A percentile compares a stretch with the other conserved stretches of the same genome.
Conservation (phyloP, 2,329 filamentous ascomycete species). For the Clarireedia paspali region DNA sequence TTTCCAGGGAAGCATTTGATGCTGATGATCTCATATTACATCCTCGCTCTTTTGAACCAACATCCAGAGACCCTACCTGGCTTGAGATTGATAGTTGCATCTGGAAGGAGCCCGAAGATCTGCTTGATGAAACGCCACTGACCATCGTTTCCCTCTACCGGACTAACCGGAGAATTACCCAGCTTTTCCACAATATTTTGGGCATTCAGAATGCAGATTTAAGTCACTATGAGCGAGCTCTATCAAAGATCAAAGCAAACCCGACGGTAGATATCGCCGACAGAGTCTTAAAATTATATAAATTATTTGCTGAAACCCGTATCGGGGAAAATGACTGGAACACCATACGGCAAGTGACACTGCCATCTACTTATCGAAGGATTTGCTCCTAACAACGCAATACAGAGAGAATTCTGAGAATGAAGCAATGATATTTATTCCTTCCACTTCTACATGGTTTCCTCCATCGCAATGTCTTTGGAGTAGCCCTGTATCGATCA, state of each 20-base stretch:
- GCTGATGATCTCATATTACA: conserved; percentile 9
- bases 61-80: conserved; percentile 9
- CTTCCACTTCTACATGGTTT: conserved; percentile 10
- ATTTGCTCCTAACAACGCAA: background rate
- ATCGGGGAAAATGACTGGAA: background rate
- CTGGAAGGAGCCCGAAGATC: conserved; percentile 14
- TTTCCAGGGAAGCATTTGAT: background rate
- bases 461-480: conserved; percentile 17
- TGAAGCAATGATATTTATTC: conserved; percentile 8
- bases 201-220: conserved; percentile 15
- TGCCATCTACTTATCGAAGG: background rate
- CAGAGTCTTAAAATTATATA: conserved; percentile 6
- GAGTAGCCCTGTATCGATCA: conserved; percentile 16
- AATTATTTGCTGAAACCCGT: conserved; percentile 3
- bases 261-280: background rate
- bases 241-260: conserved; percentile 4
- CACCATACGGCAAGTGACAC: background rate
- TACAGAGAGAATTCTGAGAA: background rate
- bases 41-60: conserved; percentile 8
- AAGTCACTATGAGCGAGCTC: conserved; percentile 12
- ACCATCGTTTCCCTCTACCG: conserved; percentile 11
- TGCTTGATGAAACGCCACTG: conserved; percentile 13
- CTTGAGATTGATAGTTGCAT: conserved; percentile 10
- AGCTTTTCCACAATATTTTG: conserved; percentile 11
- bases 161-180: conserved; percentile 7